A percentile compares a stretch with the other conserved stretches of the same genome.
Evolutionary conservation across 805 yeast species (phyloP).

Genomic region (Sugiyamaella boreocaroliniensis): DNA sequence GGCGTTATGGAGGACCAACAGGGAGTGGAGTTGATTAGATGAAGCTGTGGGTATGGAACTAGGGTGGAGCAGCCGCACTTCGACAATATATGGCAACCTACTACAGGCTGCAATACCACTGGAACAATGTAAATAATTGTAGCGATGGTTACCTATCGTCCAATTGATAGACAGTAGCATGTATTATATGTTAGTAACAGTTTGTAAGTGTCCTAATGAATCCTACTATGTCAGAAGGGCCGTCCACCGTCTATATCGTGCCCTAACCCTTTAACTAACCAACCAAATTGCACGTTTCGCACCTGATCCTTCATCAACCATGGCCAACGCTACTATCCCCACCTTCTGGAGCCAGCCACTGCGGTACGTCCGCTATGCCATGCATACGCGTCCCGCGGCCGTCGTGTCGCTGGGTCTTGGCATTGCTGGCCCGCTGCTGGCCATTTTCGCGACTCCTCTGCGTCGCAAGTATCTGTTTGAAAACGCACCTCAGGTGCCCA

Average conservation of each 20-base stretch:
- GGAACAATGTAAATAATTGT: too few relatives aligned
- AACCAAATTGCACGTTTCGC: not conserved
- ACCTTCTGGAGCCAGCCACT: slow-evolving; percentile 32
- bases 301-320: not conserved
- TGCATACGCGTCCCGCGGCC: slow-evolving; percentile 70
- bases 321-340: slow-evolving; percentile 11
- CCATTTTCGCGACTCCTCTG: slow-evolving; percentile 53
- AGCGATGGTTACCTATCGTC: too few relatives aligned
- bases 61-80: too few relatives aligned
- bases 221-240: too few relatives aligned
- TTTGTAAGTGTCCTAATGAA: too few relatives aligned
- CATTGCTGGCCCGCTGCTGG: slow-evolving; percentile 56
- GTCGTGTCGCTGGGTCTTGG: slow-evolving; percentile 62
- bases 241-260: not conserved
- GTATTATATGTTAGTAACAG: too few relatives aligned
- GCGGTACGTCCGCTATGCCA: slow-evolving; percentile 51
- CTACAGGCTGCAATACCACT: too few relatives aligned
- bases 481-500: slow-evolving; percentile 62
- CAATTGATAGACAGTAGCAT: too few relatives aligned
- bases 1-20: too few relatives aligned
- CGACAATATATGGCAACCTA: too few relatives aligned
- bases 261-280: not conserved
- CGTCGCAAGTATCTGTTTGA: slow-evolving; percentile 62
- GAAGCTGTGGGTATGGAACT: too few relatives aligned
- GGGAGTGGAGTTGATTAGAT: too few relatives aligned